These are phyloP conservation scores for Hordeum pubiflorum DNA, from an alignment of 202 grass and related monocot genomes.

Conservation along the genomic window DNA sequence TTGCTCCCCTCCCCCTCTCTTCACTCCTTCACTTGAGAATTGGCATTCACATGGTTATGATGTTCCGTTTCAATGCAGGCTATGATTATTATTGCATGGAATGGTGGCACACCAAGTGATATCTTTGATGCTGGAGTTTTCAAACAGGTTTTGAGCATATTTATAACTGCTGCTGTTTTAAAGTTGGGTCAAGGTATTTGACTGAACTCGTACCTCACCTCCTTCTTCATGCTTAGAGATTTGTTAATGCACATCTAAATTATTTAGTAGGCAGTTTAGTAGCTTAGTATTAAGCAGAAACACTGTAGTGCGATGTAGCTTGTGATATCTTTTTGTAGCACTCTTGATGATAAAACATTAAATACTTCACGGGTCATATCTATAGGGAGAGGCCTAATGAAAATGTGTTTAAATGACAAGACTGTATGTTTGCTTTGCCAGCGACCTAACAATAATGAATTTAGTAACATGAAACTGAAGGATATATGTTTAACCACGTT, in stretches of 20 bases:
- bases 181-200: slow-evolving; percentile 78
- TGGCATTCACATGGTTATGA: slow-evolving; percentile 13
- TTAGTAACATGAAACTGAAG: not conserved
- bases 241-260: not conserved
- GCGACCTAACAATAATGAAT: not conserved
- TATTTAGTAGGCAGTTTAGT: not conserved
- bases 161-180: slow-evolving; percentile 85
- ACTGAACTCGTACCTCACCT: not conserved
- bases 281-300: slow-evolving; percentile 8
- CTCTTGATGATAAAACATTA: not conserved
- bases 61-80: slow-evolving; percentile 48
- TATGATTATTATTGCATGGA: slow-evolving; percentile 95
- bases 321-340: not conserved
- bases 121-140: slow-evolving; percentile 76
- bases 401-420: not conserved
- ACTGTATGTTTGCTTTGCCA: not conserved
- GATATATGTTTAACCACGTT: not conserved
- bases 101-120: slow-evolving; percentile 84
- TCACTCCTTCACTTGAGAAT: not conserved
- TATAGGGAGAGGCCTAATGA: not conserved
- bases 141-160: slow-evolving; percentile 88
- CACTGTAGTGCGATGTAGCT: not conserved
- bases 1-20: not conserved
- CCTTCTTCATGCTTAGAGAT: not conserved
- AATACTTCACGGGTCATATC: not conserved